Conservation (phyloP, 176 grass and related monocot species). For the Typha latifolia region DNA sequence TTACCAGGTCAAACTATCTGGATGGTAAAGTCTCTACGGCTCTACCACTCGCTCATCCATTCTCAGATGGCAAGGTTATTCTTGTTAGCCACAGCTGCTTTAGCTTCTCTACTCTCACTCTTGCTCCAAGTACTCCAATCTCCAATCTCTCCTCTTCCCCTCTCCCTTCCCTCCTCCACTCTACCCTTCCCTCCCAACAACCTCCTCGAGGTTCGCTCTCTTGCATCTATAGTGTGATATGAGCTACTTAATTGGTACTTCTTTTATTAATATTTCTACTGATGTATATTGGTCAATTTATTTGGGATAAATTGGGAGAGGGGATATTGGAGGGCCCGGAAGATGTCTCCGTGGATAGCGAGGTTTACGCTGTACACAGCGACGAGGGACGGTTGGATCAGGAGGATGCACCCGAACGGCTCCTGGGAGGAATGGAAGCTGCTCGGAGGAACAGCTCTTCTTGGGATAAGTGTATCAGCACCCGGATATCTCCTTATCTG, state of each 20-base stretch:
- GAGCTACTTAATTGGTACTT: not conserved
- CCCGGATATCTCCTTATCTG: constrained; percentile 52
- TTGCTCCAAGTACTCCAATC: constrained; percentile 36
- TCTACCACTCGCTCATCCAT: too few species aligned
- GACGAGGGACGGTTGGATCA: constrained; percentile 68
- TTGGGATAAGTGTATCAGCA: constrained; percentile 43
- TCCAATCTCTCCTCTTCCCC: constrained; percentile 53
- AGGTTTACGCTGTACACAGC: constrained; percentile 51
- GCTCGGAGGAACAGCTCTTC: constrained; percentile 35
- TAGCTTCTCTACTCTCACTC: constrained; percentile 23
- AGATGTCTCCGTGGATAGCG: constrained; percentile 57
- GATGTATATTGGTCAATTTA: too few species aligned
- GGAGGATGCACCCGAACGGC: constrained; percentile 47
- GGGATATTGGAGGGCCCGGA: constrained; percentile 42
- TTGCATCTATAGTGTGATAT: not conserved
- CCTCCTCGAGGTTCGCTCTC: constrained; percentile 41
- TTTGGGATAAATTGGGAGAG: constrained; percentile 66
- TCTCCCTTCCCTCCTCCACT: constrained; percentile 4
- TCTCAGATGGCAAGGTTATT: not conserved
- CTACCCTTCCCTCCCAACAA: constrained; percentile 34
- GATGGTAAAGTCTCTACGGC: too few species aligned
- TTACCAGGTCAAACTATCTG: too few species aligned
- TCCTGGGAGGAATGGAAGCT: constrained; percentile 59
- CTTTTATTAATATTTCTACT: not conserved
- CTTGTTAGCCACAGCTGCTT: constrained; percentile 12